Evolutionary conservation across 2,329 filamentous ascomycete species (phyloP), one percentile per base, ranked within the genome.

Genomic region (Alternaria angustiovoidea): DNA sequence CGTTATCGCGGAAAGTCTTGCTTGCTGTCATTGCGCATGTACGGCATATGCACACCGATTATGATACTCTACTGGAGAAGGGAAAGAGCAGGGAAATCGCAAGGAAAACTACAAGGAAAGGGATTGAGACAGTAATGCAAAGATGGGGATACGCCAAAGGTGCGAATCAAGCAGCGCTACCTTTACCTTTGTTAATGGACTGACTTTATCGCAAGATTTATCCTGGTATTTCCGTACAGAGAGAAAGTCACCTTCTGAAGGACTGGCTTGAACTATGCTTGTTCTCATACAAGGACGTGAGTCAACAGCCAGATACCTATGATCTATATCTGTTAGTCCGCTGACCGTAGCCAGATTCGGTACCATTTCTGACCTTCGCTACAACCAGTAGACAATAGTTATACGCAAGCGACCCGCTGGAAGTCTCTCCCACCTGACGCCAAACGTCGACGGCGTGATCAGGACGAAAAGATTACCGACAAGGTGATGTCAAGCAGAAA

Each of bases 1-100:
- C 71, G 0, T 46, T 83, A 36, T 69, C 73, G 7, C 67, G 76
- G 14, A 84, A 80, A 63, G 82, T 80, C 5, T 65, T 71, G 46
- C 75, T 85, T 24, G 85, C 82, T 2, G 82, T 86, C 12, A 71
- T 79, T 22, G 84, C 85, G 3, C 81, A 86, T 62, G 78, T 84
- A 5, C 77, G 85, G 7, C 84, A 86, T 64, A 63, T 57, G 3
- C 78, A 84, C 44, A 86, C 84, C 0, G 64, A 75, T 1, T 87
- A 87, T 57, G 82, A 86, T 14, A 83, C 42, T 60, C 84, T 55
- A 51, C 54, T 47, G 14, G 43, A 26, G 66, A 64, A 6, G 57
- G 49, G 60, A 54, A 26, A 69, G 58, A 47, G 32, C 2, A 68
- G 68, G 43, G 64, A 70, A 1, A 63, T 62, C 16, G 76, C 74